Conservation (phyloP, 2,329 filamentous ascomycete genomes). For the Magnaporthiopsis poae region DNA sequence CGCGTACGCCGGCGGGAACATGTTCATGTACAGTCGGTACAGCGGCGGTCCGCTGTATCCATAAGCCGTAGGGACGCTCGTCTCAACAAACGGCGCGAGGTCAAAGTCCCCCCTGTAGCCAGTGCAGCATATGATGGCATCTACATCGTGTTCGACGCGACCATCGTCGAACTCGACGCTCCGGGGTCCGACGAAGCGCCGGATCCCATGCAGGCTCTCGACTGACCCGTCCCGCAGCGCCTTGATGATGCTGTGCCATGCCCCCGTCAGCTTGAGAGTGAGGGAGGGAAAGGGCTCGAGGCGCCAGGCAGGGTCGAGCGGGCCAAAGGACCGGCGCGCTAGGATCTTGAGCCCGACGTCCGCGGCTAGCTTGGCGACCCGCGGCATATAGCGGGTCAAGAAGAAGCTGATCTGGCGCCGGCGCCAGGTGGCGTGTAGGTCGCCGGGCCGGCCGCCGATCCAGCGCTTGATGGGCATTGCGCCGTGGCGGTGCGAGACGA, state of each 20-base stretch:
- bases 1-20: conserved; percentile 33
- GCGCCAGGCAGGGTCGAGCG: conserved; percentile 22
- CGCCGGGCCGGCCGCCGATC: conserved; percentile 24
- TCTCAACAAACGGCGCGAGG: conserved; percentile 20
- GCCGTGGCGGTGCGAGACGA: conserved; percentile 31
- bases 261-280: conserved; percentile 17
- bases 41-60: conserved; percentile 22
- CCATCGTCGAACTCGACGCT: conserved; percentile 23
- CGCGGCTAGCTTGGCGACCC: conserved; percentile 8
- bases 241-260: conserved; percentile 19
- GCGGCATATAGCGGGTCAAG: conserved; percentile 19
- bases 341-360: conserved; percentile 15
- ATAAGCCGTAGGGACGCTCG: conserved; percentile 17
- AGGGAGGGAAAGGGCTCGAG: conserved; percentile 20
- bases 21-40: conserved; percentile 31
- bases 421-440: conserved; percentile 25
- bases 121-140: conserved; percentile 25
- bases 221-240: conserved; percentile 19
- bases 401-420: conserved; percentile 21
- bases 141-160: conserved; percentile 18
- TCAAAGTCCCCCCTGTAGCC: conserved; percentile 25
- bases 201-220: conserved; percentile 20
- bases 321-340: conserved; percentile 13
- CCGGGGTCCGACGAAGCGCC: conserved; percentile 15
- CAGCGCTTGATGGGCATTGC: conserved; percentile 24